Evolutionary conservation across 257 asterid species (phyloP).

Genomic region (Nicotiana obtusifolia): DNA sequence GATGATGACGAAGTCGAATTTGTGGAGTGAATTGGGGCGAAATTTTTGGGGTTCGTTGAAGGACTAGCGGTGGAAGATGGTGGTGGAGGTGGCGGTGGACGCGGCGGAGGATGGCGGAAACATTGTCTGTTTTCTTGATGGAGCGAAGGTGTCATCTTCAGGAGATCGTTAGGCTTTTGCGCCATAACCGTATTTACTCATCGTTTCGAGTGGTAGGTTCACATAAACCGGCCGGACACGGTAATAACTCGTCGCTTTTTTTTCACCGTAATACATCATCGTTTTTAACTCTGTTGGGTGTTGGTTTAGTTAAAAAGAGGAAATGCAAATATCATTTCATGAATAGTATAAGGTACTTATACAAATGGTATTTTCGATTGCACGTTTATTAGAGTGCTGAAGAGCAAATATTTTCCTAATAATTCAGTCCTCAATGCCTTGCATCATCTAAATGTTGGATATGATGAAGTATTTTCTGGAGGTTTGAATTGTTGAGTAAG

Average conservation of each 20-base stretch:
- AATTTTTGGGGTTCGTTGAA: background rate
- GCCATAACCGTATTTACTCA: background rate
- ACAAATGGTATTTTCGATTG: no score
- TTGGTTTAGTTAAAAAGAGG: background rate
- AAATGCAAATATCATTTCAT: background rate
- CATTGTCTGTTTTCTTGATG: background rate
- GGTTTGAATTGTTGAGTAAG: no score
- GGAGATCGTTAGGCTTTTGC: constrained; percentile 5
- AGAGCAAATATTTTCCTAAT: background rate
- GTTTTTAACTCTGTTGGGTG: background rate
- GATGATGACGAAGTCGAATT: constrained; percentile 12
- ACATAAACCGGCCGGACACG: background rate
- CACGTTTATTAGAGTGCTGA: background rate
- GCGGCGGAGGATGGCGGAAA: constrained; percentile 10
- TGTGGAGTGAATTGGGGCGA: background rate
- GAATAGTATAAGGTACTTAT: background rate
- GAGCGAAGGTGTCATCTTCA: background rate
- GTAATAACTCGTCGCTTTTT: background rate
- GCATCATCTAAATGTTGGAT: no score
- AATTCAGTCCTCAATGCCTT: background rate
- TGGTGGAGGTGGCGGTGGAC: constrained; percentile 7
- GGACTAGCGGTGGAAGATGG: background rate
- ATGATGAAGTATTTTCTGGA: no score
- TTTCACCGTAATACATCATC: background rate
- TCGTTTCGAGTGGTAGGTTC: background rate